Evolutionary conservation across 129 eudicot species (phyloP).

Genomic region (Mikania micrantha): DNA sequence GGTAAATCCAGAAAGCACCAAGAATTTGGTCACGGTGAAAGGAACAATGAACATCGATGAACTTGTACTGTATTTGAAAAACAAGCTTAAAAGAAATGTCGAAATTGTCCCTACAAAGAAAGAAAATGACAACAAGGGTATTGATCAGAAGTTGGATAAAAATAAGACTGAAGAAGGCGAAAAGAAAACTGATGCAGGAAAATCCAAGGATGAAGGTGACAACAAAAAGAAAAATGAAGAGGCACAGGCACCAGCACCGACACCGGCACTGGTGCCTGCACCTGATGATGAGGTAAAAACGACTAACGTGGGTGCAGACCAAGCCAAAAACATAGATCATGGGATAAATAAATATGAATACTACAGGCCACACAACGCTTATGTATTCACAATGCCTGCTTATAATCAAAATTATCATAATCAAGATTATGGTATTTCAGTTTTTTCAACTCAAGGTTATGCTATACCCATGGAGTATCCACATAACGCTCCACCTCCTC

Average conservation of each 20-base stretch:
- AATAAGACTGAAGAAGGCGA: conserved; percentile 11
- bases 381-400: conserved; percentile 41
- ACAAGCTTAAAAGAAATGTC: conserved; percentile 47
- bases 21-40: conserved; percentile 58
- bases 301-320: not conserved
- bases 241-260: too few relatives aligned
- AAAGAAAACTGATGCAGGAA: conserved; percentile 13
- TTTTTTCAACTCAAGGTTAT: conserved; percentile 18
- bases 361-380: conserved; percentile 24
- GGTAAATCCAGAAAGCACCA: conserved; percentile 36
- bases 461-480: conserved; percentile 24
- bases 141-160: conserved; percentile 21
- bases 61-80: conserved; percentile 49
- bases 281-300: conserved; percentile 4
- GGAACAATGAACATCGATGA: conserved; percentile 82
- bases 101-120: conserved; percentile 66
- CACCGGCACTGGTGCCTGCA: too few relatives aligned
- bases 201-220: conserved; percentile 10
- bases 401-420: conserved; percentile 41
- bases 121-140: conserved; percentile 33
- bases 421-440: conserved; percentile 43
- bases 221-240: conserved; percentile 23
- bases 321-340: conserved; percentile 19
- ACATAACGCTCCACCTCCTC: conserved; percentile 34
- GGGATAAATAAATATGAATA: conserved; percentile 53